Conservation (phyloP, 495 filamentous ascomycete genomes). For the Daldinia childiae region DNA sequence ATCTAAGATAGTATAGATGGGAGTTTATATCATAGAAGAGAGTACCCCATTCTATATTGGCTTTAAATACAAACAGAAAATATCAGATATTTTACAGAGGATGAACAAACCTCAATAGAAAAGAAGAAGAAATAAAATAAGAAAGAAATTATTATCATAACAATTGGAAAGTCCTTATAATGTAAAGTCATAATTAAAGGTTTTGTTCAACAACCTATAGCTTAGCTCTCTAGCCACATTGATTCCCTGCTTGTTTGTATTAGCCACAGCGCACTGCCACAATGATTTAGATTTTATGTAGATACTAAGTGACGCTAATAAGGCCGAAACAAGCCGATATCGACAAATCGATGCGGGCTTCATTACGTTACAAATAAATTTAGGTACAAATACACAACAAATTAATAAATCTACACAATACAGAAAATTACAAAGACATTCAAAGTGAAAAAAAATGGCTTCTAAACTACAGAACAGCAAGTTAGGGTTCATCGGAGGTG, state of each 20-base stretch:
- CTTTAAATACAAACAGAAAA: no score
- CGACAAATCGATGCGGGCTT: background rate
- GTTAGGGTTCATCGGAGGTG: slow-evolving; percentile 50
- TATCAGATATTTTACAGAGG: no score
- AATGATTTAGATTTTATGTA: background rate
- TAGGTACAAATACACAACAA: background rate
- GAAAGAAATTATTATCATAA: no score
- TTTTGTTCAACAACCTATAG: background rate
- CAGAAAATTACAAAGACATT: background rate
- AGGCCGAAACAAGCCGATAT: slow-evolving; percentile 2
- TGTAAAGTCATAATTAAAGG: no score
- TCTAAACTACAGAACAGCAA: slow-evolving; percentile 45
- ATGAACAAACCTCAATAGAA: no score
- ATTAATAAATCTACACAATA: slow-evolving; percentile 13
- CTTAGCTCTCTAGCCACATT: background rate
- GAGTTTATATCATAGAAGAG: no score
- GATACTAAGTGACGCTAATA: slow-evolving; percentile 20
- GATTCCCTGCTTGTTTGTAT: background rate
- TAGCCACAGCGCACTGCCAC: slow-evolving; percentile 20
- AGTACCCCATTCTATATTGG: no score
- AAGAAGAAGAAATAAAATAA: no score
- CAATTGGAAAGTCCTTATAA: background rate
- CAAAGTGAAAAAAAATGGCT: slow-evolving; percentile 40
- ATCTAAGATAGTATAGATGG: no score
- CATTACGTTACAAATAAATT: background rate